Percentiles rank a stretch among this genome's conserved stretches.
Conservation (phyloP, 208 protist species). For the Crithidia brevicula region DNA sequence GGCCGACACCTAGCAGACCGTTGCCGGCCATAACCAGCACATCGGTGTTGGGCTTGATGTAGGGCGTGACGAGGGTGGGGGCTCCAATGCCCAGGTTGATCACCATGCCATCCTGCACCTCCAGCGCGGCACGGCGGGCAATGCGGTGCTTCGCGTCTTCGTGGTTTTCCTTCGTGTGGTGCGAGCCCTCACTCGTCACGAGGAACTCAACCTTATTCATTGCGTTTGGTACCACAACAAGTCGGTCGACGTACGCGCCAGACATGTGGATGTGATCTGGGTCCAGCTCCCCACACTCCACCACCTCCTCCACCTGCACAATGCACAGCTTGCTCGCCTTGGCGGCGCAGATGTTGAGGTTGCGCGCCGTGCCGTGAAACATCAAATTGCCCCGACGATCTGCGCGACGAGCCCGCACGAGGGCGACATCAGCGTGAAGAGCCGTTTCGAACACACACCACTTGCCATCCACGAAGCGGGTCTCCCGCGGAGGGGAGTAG, state of each 20-base stretch:
- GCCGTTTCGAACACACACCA: constrained; percentile 92
- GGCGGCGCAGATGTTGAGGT: constrained; percentile 93
- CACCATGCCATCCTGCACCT: constrained; percentile 95
- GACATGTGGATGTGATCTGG: constrained; percentile 94
- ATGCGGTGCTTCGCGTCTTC: constrained; percentile 80
- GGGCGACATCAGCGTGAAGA: constrained; percentile 88
- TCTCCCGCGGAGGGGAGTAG: constrained; percentile 71
- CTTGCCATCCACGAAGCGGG: constrained; percentile 78
- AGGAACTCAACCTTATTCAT: constrained; percentile 33
- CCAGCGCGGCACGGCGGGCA: constrained; percentile 90
- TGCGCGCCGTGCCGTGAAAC: constrained; percentile 90
- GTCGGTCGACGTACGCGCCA: constrained; percentile 92
- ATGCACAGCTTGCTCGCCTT: constrained; percentile 88
- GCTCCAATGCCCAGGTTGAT: constrained; percentile 96
- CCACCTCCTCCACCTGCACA: constrained; percentile 95
- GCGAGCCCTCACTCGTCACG: constrained; percentile 18
- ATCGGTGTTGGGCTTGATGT: constrained; percentile 68
- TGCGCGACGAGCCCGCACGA: constrained; percentile 94
- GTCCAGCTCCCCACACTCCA: constrained; percentile 87
- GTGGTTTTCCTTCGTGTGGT: constrained; percentile 12
- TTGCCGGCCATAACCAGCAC: constrained; percentile 92
- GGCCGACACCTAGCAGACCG: constrained; percentile 91
- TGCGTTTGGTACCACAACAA: constrained; percentile 66
- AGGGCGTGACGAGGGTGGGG: constrained; percentile 93
- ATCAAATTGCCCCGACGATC: constrained; percentile 76